These are phyloP conservation scores for Globisporangium parvum DNA, from an alignment of 352 stramenopile genomes.

Conservation along the genomic window DNA sequence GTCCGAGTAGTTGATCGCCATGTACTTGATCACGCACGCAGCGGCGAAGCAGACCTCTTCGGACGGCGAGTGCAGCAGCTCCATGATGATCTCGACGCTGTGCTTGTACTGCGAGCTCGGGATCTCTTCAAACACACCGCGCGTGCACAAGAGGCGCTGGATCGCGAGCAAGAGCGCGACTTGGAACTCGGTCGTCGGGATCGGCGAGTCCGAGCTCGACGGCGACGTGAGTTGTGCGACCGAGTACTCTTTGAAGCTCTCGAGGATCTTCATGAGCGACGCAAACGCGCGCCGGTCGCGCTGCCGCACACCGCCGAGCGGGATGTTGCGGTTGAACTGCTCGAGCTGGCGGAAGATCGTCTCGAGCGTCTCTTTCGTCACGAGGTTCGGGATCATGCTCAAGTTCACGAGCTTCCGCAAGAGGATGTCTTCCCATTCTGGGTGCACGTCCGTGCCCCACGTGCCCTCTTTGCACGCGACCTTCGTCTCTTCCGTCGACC, in stretches of 20 bases:
- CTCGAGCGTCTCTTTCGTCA: slow-evolving; percentile 72
- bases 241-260: slow-evolving; percentile 82
- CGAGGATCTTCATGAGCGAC: slow-evolving; percentile 77
- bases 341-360: slow-evolving; percentile 72
- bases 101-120: slow-evolving; percentile 84
- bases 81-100: slow-evolving; percentile 82
- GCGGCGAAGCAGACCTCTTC: slow-evolving; percentile 83
- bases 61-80: slow-evolving; percentile 79
- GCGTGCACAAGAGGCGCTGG: slow-evolving; percentile 75
- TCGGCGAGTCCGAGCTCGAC: slow-evolving; percentile 73
- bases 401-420: slow-evolving; percentile 75
- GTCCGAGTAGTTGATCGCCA: slow-evolving; percentile 89
- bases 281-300: slow-evolving; percentile 72
- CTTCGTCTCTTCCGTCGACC: slow-evolving; percentile 83
- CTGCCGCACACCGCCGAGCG: slow-evolving; percentile 61
- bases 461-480: slow-evolving; percentile 84
- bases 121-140: slow-evolving; percentile 81
- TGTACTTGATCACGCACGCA: slow-evolving; percentile 82
- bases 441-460: slow-evolving; percentile 74
- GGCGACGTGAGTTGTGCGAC: slow-evolving; percentile 76
- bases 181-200: slow-evolving; percentile 79
- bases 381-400: slow-evolving; percentile 75
- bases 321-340: slow-evolving; percentile 86
- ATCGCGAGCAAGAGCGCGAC: slow-evolving; percentile 73
- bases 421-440: slow-evolving; percentile 81